Evolutionary conservation across 148 eudicot genomes (phyloP).

Genomic region (Spergularia bocconei): DNA sequence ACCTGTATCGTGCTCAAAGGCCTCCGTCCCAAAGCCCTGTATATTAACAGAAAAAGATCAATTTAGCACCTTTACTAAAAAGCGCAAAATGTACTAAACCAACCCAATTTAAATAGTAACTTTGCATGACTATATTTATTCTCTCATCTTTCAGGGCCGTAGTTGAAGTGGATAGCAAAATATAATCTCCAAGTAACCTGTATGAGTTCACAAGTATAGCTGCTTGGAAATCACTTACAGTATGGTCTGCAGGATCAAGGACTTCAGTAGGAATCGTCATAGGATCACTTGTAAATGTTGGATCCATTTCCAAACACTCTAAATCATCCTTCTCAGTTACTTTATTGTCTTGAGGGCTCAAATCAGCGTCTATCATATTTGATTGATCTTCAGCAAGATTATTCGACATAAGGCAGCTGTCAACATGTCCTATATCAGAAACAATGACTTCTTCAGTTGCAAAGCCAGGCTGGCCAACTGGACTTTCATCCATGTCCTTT

Average conservation of each 20-base stretch:
- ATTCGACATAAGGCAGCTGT: constrained; percentile 14
- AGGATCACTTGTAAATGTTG: constrained; percentile 30
- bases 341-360: constrained; percentile 26
- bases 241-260: constrained; percentile 24
- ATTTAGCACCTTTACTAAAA: not conserved
- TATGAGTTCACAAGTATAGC: not conserved
- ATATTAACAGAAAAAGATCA: constrained; percentile 11
- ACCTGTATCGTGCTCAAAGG: constrained; percentile 84
- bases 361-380: constrained; percentile 27
- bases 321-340: constrained; percentile 35
- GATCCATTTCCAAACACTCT: constrained; percentile 30
- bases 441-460: constrained; percentile 29
- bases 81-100: not conserved
- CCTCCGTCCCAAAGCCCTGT: constrained; percentile 52
- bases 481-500: constrained; percentile 22
- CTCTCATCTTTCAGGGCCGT: not conserved
- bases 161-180: not conserved
- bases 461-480: constrained; percentile 20
- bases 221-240: constrained; percentile 43
- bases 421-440: constrained; percentile 37
- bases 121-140: not conserved
- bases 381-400: constrained; percentile 24
- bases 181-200: constrained; percentile 1
- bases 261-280: constrained; percentile 18
- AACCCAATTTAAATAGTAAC: not conserved